phyloP scores from a whole-genome alignment of 2,329 filamentous ascomycete genomes.

The Alternaria postmessia region DNA sequence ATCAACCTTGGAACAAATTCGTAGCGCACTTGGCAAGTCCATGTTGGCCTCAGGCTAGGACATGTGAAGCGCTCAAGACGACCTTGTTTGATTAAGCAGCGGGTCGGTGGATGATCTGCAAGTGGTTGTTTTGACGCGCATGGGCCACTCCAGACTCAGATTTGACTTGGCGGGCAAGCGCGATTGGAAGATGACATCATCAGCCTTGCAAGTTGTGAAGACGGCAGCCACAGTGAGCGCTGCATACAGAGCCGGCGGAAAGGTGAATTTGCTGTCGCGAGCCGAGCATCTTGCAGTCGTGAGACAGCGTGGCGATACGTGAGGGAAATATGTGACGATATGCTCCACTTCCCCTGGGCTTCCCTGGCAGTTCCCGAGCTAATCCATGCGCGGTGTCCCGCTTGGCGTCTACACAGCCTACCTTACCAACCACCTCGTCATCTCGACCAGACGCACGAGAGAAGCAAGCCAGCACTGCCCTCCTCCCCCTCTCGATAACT shows the following conservation, averaged over 20 bases:
- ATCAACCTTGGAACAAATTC: neutral
- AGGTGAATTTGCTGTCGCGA: neutral
- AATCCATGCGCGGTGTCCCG: neutral
- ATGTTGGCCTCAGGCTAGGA: neutral
- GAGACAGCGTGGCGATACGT: slow-evolving; percentile 5
- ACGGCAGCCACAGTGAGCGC: rapidly evolving
- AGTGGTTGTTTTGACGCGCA: slow-evolving; percentile 4
- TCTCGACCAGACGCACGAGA: neutral
- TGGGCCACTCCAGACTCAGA: neutral
- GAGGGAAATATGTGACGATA: slow-evolving; percentile 9
- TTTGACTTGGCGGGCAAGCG: neutral
- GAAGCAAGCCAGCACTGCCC: slow-evolving; percentile 5
- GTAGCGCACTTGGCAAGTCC: neutral
- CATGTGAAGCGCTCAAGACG: slow-evolving; percentile 2
- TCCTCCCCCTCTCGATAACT: slow-evolving; percentile 7
- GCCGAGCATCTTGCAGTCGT: neutral
- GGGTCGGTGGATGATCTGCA: neutral
- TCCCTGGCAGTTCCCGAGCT: slow-evolving; percentile 3
- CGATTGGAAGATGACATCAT: neutral
- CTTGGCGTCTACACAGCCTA: slow-evolving; percentile 10
- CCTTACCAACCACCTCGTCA: slow-evolving; percentile 11
- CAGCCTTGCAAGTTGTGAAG: neutral
- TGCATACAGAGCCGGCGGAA: too few relatives aligned
- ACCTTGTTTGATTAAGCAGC: slow-evolving; percentile 1
- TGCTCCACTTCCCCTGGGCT: slow-evolving; percentile 8